A percentile compares a stretch with the other conserved stretches of the same genome.
Conservation (phyloP, 495 filamentous ascomycete genomes). For the Melanomma pulvis-pyrius region DNA sequence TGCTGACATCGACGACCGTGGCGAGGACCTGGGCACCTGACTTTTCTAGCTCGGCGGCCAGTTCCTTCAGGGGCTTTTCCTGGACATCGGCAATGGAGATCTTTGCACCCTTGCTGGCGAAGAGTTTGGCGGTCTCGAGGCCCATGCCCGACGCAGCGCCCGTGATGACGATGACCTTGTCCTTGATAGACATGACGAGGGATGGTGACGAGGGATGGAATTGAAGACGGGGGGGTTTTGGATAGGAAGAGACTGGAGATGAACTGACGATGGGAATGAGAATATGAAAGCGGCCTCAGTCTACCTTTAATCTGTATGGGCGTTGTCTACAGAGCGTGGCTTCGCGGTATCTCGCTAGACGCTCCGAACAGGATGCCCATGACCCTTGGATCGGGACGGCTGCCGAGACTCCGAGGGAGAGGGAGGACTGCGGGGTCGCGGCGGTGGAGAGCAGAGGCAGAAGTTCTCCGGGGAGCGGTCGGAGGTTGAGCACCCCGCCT, state of each 20-base stretch:
- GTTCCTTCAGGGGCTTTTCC: constrained; percentile 19
- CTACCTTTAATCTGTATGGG: neutral
- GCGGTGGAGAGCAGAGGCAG: constrained; percentile 10
- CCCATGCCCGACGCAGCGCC: constrained; percentile 33
- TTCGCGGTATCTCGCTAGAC: neutral
- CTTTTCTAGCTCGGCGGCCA: constrained; percentile 17
- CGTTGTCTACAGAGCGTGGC: neutral
- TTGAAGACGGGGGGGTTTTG: no score
- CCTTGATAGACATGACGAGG: constrained; percentile 25
- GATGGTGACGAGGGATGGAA: neutral
- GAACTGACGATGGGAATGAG: neutral
- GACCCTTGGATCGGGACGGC: neutral
- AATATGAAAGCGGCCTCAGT: neutral
- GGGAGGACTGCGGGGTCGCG: neutral
- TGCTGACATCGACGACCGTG: constrained; percentile 33
- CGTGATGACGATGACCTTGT: constrained; percentile 33
- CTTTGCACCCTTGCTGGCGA: constrained; percentile 33
- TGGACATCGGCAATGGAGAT: constrained; percentile 35
- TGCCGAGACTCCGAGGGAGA: constrained; percentile 21
- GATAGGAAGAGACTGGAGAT: neutral
- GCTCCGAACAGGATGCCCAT: neutral
- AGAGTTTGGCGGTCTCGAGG: constrained; percentile 27
- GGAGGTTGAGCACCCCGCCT: neutral
- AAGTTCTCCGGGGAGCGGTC: constrained; percentile 9
- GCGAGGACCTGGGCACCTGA: constrained; percentile 25